Percentiles rank a stretch among this genome's conserved stretches.
These are phyloP conservation scores for Candida broadrunensis DNA, from an alignment of 805 yeast species.

Conservation along the genomic window DNA sequence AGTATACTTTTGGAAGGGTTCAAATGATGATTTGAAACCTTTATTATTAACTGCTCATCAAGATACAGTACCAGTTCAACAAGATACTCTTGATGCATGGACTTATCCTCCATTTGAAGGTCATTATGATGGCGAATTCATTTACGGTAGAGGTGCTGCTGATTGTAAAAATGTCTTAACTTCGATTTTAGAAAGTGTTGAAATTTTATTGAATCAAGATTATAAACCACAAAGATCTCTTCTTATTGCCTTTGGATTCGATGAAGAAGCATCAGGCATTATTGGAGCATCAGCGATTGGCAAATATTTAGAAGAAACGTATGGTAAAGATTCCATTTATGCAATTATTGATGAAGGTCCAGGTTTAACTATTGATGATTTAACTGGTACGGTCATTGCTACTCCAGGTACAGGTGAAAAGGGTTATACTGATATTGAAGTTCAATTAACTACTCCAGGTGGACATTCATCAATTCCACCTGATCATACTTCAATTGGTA, in stretches of 20 bases:
- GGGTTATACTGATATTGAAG: conserved; percentile 44
- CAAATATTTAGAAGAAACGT: conserved; percentile 44
- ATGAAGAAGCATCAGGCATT: conserved; percentile 70
- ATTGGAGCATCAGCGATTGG: conserved; percentile 59
- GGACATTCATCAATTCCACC: conserved; percentile 83
- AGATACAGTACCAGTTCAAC: conserved; percentile 77
- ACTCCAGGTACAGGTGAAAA: conserved; percentile 47
- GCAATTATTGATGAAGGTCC: conserved; percentile 68
- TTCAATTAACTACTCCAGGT: conserved; percentile 60
- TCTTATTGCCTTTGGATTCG: conserved; percentile 68
- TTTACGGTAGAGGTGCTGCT: conserved; percentile 77
- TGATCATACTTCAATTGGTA: conserved; percentile 75
- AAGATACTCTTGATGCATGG: conserved; percentile 58
- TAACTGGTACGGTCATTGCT: conserved; percentile 57
- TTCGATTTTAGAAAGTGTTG: conserved; percentile 65
- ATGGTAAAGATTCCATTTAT: conserved; percentile 59
- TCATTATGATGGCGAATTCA: conserved; percentile 57
- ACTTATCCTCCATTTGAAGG: conserved; percentile 58
- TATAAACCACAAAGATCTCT: conserved; percentile 61
- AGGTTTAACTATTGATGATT: conserved; percentile 44
- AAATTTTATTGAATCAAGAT: conserved; percentile 50
- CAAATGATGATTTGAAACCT: conserved; percentile 54
- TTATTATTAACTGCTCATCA: conserved; percentile 69
- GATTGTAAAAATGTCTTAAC: conserved; percentile 74
- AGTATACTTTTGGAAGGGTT: conserved; percentile 61